These are phyloP conservation scores for Saksenaea vasiformis DNA, from an alignment of 371 early-diverging fungal genomes.

Conservation along the genomic window DNA sequence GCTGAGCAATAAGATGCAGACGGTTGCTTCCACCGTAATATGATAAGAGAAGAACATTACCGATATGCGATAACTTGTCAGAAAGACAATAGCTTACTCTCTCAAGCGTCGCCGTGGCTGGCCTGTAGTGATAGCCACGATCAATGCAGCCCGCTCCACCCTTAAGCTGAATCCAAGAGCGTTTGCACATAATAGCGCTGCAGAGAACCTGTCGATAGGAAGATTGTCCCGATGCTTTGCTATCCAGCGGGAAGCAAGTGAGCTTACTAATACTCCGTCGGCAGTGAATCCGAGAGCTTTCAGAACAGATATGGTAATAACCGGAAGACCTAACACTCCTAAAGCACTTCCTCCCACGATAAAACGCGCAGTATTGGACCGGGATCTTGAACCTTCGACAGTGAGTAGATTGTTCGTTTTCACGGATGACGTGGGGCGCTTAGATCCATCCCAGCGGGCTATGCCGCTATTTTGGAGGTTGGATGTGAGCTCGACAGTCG, in stretches of 20 bases:
- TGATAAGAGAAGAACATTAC: too few relatives aligned
- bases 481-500: too few relatives aligned
- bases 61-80: too few relatives aligned
- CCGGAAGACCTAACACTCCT: background rate
- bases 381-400: too few relatives aligned
- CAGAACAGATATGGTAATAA: background rate
- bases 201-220: background rate
- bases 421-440: background rate
- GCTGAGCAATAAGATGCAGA: too few relatives aligned
- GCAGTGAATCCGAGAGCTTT: background rate
- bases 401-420: background rate
- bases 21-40: too few relatives aligned
- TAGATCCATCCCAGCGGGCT: too few relatives aligned
- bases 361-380: background rate
- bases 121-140: too few relatives aligned
- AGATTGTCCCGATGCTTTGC: background rate
- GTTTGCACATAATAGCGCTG: background rate
- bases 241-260: background rate
- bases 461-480: too few relatives aligned
- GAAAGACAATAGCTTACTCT: too few relatives aligned
- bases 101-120: too few relatives aligned
- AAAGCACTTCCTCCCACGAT: background rate
- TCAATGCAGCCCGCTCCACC: background rate
- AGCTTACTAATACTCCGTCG: background rate
- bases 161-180: background rate